These are phyloP conservation scores for Proliferodiscus dingleyae DNA, from an alignment of 2,329 filamentous ascomycete genomes.

Conservation along the genomic window DNA sequence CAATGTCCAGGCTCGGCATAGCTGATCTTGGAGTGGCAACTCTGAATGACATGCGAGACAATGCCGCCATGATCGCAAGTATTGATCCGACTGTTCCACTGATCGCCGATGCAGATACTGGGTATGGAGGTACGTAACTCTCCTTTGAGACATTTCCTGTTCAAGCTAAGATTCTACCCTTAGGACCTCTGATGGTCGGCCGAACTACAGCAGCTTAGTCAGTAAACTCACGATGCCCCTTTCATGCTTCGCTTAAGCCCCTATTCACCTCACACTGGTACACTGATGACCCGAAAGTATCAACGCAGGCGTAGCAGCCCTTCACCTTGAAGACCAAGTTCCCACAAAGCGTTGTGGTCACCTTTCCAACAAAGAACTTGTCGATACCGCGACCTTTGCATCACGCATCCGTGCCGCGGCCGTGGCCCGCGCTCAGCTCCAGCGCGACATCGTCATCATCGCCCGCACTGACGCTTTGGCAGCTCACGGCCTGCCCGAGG, in stretches of 20 bases:
- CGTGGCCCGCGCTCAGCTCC: slow-evolving; percentile 42
- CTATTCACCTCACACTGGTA: neutral
- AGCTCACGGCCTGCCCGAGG: slow-evolving; percentile 51
- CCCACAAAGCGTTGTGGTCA: slow-evolving; percentile 62
- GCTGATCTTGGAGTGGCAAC: slow-evolving; percentile 47
- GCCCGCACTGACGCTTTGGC: slow-evolving; percentile 59
- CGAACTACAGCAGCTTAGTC: slow-evolving; percentile 46
- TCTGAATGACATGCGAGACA: slow-evolving; percentile 47
- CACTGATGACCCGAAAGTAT: slow-evolving; percentile 23
- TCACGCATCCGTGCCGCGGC: slow-evolving; percentile 51
- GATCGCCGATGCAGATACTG: slow-evolving; percentile 50
- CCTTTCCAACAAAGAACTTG: slow-evolving; percentile 55
- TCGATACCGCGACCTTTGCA: slow-evolving; percentile 42
- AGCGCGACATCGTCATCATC: slow-evolving; percentile 58
- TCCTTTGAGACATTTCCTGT: neutral
- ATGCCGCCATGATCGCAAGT: slow-evolving; percentile 49
- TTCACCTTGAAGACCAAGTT: slow-evolving; percentile 62
- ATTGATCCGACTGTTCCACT: slow-evolving; percentile 42
- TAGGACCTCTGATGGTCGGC: slow-evolving; percentile 42
- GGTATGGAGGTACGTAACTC: slow-evolving; percentile 39
- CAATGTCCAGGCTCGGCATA: slow-evolving; percentile 43
- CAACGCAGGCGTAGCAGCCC: slow-evolving; percentile 49
- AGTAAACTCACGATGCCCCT: neutral
- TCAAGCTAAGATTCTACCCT: no score
- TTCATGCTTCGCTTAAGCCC: neutral